Conservation (phyloP, 495 filamentous ascomycete species). For the Aspergillus ostianus region DNA sequence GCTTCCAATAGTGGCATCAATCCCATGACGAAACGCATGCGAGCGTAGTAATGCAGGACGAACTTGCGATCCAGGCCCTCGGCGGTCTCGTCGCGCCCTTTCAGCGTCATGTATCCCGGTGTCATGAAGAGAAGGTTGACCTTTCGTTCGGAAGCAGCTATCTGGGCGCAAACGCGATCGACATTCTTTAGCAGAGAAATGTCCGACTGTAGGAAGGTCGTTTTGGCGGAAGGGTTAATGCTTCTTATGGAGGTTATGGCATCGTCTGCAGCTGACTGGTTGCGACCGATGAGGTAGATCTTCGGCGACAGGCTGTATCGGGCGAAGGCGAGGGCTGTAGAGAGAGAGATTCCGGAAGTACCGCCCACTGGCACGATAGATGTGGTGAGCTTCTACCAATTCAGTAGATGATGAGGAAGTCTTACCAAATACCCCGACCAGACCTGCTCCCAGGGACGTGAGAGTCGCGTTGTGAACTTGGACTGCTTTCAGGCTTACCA, state of each 20-base stretch:
- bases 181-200: constrained; percentile 54
- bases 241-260: constrained; percentile 28
- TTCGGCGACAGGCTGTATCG: constrained; percentile 45
- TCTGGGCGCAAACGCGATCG: constrained; percentile 54
- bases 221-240: constrained; percentile 33
- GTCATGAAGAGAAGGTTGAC: constrained; percentile 55
- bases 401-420: too few species aligned
- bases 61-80: constrained; percentile 61
- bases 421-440: constrained; percentile 55
- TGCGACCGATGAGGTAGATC: constrained; percentile 51
- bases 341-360: constrained; percentile 62
- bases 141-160: constrained; percentile 46
- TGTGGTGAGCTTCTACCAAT: not conserved
- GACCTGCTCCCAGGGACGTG: constrained; percentile 20
- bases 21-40: constrained; percentile 62
- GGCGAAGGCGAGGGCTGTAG: constrained; percentile 57
- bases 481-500: too few species aligned
- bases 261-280: constrained; percentile 23
- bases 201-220: constrained; percentile 40
- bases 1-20: constrained; percentile 55
- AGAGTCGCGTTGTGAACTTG: too few species aligned
- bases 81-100: constrained; percentile 38
- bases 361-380: constrained; percentile 49
- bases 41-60: constrained; percentile 60
- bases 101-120: constrained; percentile 17